Evolutionary conservation across 1,139 yeast species (phyloP), one percentile per base, ranked within the genome.

Genomic region (Candida sanyaensis): DNA sequence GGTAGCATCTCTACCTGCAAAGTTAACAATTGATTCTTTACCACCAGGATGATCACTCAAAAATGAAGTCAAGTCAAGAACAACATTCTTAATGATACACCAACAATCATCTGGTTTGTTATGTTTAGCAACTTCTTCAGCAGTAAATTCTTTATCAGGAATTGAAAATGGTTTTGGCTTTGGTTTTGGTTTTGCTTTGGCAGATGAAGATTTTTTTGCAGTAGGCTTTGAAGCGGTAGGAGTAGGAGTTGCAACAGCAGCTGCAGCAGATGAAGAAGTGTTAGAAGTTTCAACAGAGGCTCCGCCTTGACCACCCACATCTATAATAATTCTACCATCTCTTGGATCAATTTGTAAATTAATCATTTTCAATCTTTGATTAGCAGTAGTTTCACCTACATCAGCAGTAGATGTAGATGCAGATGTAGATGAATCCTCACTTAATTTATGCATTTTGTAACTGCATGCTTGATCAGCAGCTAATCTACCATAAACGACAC

Each of bases 1-100:
- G 3, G 96, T 87, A 2, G 96, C 97, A 62, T 93, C 98, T 59
- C 84, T 84, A 12, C 98, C 98, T 3, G 96, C 97, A 61, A 84
- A 88, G 54, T 80, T 80, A 39, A 85, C 63, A 40, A 93, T 83
- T 28, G 92, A 83, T 28, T 77, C 75, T 51, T 78, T 79, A 2
- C 98, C 99, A 51, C 98, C 99, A 0, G 98, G 98, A 65, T 93
- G 99, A 42, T 82, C 75, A 24, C 81, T 73, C 49, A 88, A 73
- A 61, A 93, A 93, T 32, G 82, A 80, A 0, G 97, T 87, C 55
- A 92, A 77, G 64, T 93, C 90, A 63, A 90, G 84, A 32, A 88
- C 97, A 42, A 87, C 83, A 45, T 91, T 91, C 55, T 90, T 86
- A 50, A 92, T 82, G 8, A 88, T 84, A 43, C 90, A 86, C 98